Evolutionary conservation across 352 stramenopile species (phyloP), one percentile per base, ranked within the genome.

Genomic region (Pythium biforme): DNA sequence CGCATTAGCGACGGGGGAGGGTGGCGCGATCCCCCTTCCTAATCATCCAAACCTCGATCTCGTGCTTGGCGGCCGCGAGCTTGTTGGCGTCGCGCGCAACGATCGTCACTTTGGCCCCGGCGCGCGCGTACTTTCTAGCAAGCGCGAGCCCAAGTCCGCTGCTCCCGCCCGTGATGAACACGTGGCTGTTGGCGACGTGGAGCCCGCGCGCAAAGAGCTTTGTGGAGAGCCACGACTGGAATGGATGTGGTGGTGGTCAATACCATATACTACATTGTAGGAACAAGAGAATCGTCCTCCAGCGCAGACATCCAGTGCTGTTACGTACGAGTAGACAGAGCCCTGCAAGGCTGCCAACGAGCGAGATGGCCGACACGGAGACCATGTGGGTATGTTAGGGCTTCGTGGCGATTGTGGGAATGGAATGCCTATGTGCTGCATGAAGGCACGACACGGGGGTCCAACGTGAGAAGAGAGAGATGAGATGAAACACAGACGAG

Each of bases 161-260:
- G 27, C 69, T 77, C 9, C 60, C 61, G 2, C 73, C 77, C 0
- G 79, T 86, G 46, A 90, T 56, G 27, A 89, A 53, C 23, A 90
- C 74, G 66, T 90, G 81, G 34, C 74, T 74, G 55, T 51, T 74
- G 27, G 61, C 57, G 20, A 83, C 79, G 10, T 73, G 62, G 40
- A 90, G 81, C 12, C 72, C 70, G n/a, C 74, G 77, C 19, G 74
- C 72, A 1, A 55, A 59, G 26, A 73, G 25, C 62, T 56, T 57
- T 40, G 74, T 79, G 74, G 74, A 88, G 41, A 86, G 55, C 59
- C 77, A 62, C 26, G 79, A 81, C 80, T 90, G 15, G 14, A n/a
- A 52, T 37, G 3, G 17, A 34, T 19, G 4, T 7, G 5, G 20
- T 27, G n/a, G 8, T 25, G 17, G 7, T 19, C 12, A 8, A 17